Evolutionary conservation across 2,329 filamentous ascomycete species (phyloP).

Genomic region (Mollisiaceae sp.): DNA sequence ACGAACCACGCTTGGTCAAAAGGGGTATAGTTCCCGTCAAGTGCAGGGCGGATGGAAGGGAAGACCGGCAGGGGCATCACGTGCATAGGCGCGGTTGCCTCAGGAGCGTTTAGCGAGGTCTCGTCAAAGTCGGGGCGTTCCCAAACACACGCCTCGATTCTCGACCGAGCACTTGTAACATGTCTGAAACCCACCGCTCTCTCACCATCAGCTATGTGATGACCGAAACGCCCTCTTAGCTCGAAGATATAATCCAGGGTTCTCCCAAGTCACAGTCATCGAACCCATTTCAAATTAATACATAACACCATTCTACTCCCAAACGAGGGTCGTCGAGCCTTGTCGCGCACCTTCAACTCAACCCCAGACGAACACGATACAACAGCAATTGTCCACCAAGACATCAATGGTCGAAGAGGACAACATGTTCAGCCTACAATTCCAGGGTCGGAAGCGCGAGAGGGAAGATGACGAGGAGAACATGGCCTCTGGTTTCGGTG

Average conservation of each 20-base stretch:
- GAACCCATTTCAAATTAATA: constrained; percentile 25
- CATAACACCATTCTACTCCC: constrained; percentile 12
- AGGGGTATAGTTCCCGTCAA: neutral
- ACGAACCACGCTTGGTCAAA: neutral
- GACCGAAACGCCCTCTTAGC: constrained; percentile 15
- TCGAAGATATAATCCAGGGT: constrained; percentile 32
- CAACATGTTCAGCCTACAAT: constrained; percentile 34
- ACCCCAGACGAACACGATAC: constrained; percentile 26
- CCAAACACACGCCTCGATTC: constrained; percentile 10
- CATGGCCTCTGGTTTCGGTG: constrained; percentile 37
- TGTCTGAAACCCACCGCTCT: constrained; percentile 35
- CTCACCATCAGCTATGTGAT: constrained; percentile 16
- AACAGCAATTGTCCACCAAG: constrained; percentile 16
- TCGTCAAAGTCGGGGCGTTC: constrained; percentile 9
- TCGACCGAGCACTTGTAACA: constrained; percentile 28
- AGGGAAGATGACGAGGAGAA: constrained; percentile 40
- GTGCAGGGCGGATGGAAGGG: neutral
- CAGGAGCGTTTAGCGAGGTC: constrained; percentile 1
- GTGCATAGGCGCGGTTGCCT: neutral
- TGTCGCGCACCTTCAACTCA: constrained; percentile 20
- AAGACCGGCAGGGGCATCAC: neutral
- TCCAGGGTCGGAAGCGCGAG: constrained; percentile 36
- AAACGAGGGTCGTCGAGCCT: constrained; percentile 22
- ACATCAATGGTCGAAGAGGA: neutral
- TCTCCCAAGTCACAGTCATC: constrained; percentile 19